Conservation (phyloP, 208 protist genomes). For the Wallacemonas collosoma region DNA sequence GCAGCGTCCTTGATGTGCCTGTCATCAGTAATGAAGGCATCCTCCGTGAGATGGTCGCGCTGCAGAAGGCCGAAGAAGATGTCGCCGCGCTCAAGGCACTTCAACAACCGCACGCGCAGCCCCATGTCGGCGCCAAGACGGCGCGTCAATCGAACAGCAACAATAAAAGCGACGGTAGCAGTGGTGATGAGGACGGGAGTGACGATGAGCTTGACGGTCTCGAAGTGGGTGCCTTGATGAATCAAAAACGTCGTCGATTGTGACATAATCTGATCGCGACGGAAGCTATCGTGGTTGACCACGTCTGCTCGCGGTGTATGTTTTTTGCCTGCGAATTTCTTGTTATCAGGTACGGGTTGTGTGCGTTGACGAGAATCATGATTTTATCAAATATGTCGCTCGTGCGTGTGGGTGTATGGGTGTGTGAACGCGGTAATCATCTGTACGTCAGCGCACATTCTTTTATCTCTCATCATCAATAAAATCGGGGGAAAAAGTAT, state of each 20-base stretch:
- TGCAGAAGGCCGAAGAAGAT: slow-evolving; percentile 35
- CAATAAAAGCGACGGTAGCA: slow-evolving; percentile 25
- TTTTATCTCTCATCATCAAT: too few species aligned
- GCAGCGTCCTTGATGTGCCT: slow-evolving; percentile 46
- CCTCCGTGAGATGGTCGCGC: slow-evolving; percentile 67
- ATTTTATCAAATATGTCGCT: too few species aligned
- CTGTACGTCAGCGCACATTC: too few species aligned
- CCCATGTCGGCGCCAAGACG: slow-evolving; percentile 3
- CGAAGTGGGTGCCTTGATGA: slow-evolving; percentile 37
- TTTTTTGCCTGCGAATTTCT: background rate
- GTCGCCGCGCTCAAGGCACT: slow-evolving; percentile 9
- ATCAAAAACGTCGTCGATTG: slow-evolving; percentile 41
- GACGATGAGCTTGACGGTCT: slow-evolving; percentile 19
- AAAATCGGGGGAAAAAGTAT: too few species aligned
- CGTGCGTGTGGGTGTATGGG: too few species aligned
- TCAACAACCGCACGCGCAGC: background rate
- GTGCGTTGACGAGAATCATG: too few species aligned
- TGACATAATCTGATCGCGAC: background rate
- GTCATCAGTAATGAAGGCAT: slow-evolving; percentile 84
- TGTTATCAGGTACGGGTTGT: too few species aligned
- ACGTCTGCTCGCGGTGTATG: too few species aligned
- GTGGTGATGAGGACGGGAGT: slow-evolving; percentile 4
- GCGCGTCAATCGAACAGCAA: background rate
- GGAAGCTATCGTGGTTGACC: too few species aligned
- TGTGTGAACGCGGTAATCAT: too few species aligned